Conservation (phyloP, 139 green algal genomes). For the Spirogloea muscicola region DNA sequence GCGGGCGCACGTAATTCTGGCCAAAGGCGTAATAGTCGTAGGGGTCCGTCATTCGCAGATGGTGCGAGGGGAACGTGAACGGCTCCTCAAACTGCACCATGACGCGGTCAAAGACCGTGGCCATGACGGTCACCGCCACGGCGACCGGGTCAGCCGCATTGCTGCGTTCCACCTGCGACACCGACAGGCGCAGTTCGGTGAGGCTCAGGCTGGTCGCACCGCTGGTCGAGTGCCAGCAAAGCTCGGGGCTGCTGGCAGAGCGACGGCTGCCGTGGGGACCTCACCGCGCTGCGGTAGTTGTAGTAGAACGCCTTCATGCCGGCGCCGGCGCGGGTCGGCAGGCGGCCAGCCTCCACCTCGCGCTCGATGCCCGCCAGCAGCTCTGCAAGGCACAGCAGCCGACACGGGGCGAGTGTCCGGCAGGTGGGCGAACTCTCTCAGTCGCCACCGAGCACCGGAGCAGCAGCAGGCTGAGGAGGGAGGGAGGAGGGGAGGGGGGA, state of each 20-base stretch:
- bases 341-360: background rate
- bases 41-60: constrained; percentile 67
- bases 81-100: constrained; percentile 50
- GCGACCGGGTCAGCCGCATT: too few relatives aligned
- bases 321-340: background rate
- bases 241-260: background rate
- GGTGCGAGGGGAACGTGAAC: constrained; percentile 87
- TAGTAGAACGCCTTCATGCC: background rate
- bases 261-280: too few relatives aligned
- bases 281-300: constrained; percentile 8
- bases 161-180: too few relatives aligned
- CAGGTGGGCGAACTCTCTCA: too few relatives aligned
- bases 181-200: too few relatives aligned
- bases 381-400: too few relatives aligned
- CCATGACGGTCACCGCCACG: too few relatives aligned
- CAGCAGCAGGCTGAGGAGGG: constrained; percentile 5
- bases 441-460: too few relatives aligned
- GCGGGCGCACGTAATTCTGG: constrained; percentile 79
- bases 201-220: too few relatives aligned
- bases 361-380: background rate
- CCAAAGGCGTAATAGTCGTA: constrained; percentile 91
- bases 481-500: background rate
- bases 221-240: too few relatives aligned
- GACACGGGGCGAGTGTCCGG: too few relatives aligned
- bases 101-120: constrained; percentile 32